phyloP scores from a whole-genome alignment of 139 green algal species.

The Coelastrella sp. region DNA sequence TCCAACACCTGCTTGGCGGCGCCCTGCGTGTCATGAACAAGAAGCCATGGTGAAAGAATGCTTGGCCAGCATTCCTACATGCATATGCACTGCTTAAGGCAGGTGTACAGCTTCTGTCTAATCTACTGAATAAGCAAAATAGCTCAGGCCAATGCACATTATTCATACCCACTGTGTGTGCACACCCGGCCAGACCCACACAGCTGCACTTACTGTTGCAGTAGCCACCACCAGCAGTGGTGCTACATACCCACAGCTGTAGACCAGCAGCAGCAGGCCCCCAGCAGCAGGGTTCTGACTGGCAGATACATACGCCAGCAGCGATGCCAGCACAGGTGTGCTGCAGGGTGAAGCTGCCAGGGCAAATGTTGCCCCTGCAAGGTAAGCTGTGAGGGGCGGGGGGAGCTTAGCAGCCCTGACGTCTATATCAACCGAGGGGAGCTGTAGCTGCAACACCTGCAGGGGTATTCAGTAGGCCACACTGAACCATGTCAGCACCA shows the following conservation, averaged over 20 bases:
- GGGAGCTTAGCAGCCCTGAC: conserved; percentile 61
- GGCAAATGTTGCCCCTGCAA: conserved; percentile 94
- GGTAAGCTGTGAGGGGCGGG: conserved; percentile 81
- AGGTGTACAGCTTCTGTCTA: too few relatives aligned
- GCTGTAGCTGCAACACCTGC: conserved; percentile 78
- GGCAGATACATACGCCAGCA: conserved; percentile 92
- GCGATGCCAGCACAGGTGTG: conserved; percentile 94
- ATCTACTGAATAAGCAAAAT: too few relatives aligned
- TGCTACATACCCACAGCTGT: conserved; percentile 93
- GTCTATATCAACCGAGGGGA: conserved; percentile 89
- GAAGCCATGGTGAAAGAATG: neutral
- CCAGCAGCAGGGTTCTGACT: conserved; percentile 72
- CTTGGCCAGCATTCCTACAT: neutral
- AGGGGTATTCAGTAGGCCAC: neutral
- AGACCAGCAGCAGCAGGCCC: conserved; percentile 89
- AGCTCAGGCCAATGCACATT: too few relatives aligned
- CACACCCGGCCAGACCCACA: too few relatives aligned
- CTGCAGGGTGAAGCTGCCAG: conserved; percentile 96
- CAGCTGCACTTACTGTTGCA: neutral
- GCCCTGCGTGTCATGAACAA: conserved; percentile 4
- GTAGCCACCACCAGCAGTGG: conserved; percentile 91
- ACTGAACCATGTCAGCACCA: neutral
- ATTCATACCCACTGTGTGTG: too few relatives aligned
- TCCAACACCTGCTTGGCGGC: conserved; percentile 84
- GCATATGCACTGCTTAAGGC: neutral